These are phyloP conservation scores for Globisporangium polare DNA, from an alignment of 352 stramenopile species.

Conservation along the genomic window DNA sequence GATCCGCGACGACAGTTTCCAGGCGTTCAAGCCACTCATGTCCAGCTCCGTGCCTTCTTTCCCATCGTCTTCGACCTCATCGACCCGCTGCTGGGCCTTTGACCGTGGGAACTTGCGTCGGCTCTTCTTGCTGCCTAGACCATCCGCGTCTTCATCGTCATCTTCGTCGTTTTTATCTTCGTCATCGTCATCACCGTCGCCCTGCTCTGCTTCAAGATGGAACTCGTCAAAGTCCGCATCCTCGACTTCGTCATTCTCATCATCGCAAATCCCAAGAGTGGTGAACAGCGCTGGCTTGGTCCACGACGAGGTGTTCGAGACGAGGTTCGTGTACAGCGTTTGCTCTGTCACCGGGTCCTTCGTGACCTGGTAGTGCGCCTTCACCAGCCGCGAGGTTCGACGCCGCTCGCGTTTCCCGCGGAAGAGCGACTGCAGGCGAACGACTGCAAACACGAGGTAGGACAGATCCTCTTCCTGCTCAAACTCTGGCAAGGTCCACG, in stretches of 20 bases:
- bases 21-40: slow-evolving; percentile 45
- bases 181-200: slow-evolving; percentile 23
- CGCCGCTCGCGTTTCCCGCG: slow-evolving; percentile 34
- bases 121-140: not conserved
- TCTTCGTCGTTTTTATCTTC: slow-evolving; percentile 7
- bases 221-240: slow-evolving; percentile 16
- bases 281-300: slow-evolving; percentile 33
- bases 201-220: slow-evolving; percentile 13
- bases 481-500: slow-evolving; percentile 45
- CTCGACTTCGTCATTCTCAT: slow-evolving; percentile 15
- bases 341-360: slow-evolving; percentile 29
- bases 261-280: slow-evolving; percentile 23
- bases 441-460: slow-evolving; percentile 42
- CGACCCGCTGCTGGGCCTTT: slow-evolving; percentile 50
- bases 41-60: slow-evolving; percentile 29
- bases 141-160: slow-evolving; percentile 16
- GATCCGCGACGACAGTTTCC: slow-evolving; percentile 56
- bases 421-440: slow-evolving; percentile 46
- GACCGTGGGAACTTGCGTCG: slow-evolving; percentile 44
- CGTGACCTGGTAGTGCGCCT: slow-evolving; percentile 32
- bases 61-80: slow-evolving; percentile 38
- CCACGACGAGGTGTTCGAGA: slow-evolving; percentile 34
- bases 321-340: slow-evolving; percentile 45
- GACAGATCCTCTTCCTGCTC: slow-evolving; percentile 27
- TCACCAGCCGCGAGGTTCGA: slow-evolving; percentile 24